Conservation (phyloP, 2,329 filamentous ascomycete genomes). For the Tothia fuscella region DNA sequence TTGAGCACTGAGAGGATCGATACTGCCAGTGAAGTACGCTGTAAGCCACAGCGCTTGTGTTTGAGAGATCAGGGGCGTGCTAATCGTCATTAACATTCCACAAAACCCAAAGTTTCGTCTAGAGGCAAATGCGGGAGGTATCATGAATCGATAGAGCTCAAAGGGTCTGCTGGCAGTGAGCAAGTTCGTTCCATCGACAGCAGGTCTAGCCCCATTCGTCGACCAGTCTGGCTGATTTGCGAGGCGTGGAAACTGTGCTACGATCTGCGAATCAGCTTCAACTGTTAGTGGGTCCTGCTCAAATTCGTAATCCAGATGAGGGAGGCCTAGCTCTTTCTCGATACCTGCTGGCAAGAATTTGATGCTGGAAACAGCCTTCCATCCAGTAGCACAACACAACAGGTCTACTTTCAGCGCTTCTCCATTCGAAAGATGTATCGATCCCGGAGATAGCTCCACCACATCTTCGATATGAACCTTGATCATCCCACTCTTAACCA, state of each 20-base stretch:
- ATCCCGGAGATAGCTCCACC: slow-evolving; percentile 31
- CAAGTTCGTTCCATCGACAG: background rate
- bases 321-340: slow-evolving; percentile 13
- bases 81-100: slow-evolving; percentile 27
- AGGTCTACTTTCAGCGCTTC: slow-evolving; percentile 35
- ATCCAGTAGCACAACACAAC: slow-evolving; percentile 46
- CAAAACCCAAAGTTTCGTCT: slow-evolving; percentile 29
- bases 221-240: slow-evolving; percentile 36
- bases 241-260: slow-evolving; percentile 41
- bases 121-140: slow-evolving; percentile 23
- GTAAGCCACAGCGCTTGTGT: slow-evolving; percentile 37
- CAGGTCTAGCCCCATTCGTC: background rate
- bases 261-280: slow-evolving; percentile 39
- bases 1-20: slow-evolving; percentile 22
- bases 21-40: slow-evolving; percentile 48
- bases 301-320: slow-evolving; percentile 15
- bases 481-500: slow-evolving; percentile 42
- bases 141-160: slow-evolving; percentile 33
- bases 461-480: slow-evolving; percentile 45
- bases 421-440: slow-evolving; percentile 38
- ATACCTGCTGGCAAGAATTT: slow-evolving; percentile 29
- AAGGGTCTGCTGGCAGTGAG: too few species aligned
- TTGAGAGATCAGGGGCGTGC: slow-evolving; percentile 26
- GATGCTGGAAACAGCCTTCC: slow-evolving; percentile 39
- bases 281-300: slow-evolving; percentile 16